Percentiles rank a stretch among this genome's conserved stretches.
Evolutionary conservation across 352 stramenopile species (phyloP).

Genomic region (Elongisporangium undulatum): DNA sequence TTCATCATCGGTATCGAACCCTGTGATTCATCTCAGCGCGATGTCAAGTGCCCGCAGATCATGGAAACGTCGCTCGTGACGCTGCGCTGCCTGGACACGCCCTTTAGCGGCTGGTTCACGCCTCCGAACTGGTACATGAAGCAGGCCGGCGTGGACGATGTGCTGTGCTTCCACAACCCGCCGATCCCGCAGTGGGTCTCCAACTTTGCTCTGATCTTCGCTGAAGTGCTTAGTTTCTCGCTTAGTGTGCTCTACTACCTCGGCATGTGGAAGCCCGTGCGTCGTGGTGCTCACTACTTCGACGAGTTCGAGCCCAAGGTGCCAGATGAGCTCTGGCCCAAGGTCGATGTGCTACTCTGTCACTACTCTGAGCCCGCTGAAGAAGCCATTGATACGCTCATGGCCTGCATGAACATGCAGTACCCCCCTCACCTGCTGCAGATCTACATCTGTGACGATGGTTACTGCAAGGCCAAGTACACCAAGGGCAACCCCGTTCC

Average conservation of each 20-base stretch:
- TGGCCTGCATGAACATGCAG: constrained; percentile 86
- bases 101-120: constrained; percentile 66
- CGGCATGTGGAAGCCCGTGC: constrained; percentile 86
- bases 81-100: constrained; percentile 33
- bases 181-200: constrained; percentile 78
- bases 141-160: constrained; percentile 58
- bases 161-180: constrained; percentile 73
- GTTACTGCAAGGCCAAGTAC: constrained; percentile 84
- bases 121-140: constrained; percentile 70
- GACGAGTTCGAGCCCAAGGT: constrained; percentile 82
- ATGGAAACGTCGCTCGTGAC: constrained; percentile 45
- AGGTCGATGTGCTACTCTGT: constrained; percentile 78
- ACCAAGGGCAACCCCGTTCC: constrained; percentile 66
- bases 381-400: constrained; percentile 81
- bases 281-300: constrained; percentile 83
- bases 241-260: constrained; percentile 82
- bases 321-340: constrained; percentile 79
- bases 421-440: constrained; percentile 83
- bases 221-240: constrained; percentile 65
- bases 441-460: constrained; percentile 82
- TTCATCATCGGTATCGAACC: constrained; percentile 77
- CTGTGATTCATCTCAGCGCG: constrained; percentile 50
- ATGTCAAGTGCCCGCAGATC: constrained; percentile 61
- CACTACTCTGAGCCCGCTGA: constrained; percentile 86
- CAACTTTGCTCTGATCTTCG: constrained; percentile 73